Conservation (phyloP, 2,329 filamentous ascomycete species). For the Diaporthe humulicola region DNA sequence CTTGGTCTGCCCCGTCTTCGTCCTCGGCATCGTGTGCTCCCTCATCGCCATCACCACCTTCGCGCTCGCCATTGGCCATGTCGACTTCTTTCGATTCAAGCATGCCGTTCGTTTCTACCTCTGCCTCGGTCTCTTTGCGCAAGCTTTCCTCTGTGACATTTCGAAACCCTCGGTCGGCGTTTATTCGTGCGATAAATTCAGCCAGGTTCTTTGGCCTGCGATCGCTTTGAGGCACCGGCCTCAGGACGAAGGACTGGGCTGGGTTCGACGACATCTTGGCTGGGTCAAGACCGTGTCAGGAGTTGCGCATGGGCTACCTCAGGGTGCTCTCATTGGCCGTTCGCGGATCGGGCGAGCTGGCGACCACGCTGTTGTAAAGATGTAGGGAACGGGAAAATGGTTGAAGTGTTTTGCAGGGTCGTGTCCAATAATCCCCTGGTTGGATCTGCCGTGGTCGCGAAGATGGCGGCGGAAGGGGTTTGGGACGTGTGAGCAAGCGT, state of each 20-base stretch:
- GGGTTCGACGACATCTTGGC: conserved; percentile 43
- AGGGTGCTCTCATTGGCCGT: background rate
- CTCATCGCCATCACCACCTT: conserved; percentile 56
- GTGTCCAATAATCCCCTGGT: too few species aligned
- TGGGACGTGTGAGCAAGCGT: background rate
- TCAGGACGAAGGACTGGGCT: conserved; percentile 66
- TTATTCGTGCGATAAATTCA: conserved; percentile 84
- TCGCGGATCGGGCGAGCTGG: too few species aligned
- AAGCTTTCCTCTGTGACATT: conserved; percentile 81
- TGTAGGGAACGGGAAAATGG: too few species aligned
- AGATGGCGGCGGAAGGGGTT: background rate
- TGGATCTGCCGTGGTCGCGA: background rate
- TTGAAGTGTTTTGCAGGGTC: background rate
- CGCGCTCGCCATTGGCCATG: conserved; percentile 57
- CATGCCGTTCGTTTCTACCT: conserved; percentile 55
- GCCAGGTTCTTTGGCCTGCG: conserved; percentile 73
- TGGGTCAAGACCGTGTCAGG: background rate
- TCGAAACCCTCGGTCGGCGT: conserved; percentile 84
- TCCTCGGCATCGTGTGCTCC: conserved; percentile 59
- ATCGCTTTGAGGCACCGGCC: conserved; percentile 71
- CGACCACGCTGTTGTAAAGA: background rate
- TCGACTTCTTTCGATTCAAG: conserved; percentile 59
- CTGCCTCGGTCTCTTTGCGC: conserved; percentile 72
- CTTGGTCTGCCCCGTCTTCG: conserved; percentile 57
- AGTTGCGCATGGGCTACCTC: background rate